phyloP scores from a whole-genome alignment of 768 basidiomycete species.

The Scleroderma citrinum region DNA sequence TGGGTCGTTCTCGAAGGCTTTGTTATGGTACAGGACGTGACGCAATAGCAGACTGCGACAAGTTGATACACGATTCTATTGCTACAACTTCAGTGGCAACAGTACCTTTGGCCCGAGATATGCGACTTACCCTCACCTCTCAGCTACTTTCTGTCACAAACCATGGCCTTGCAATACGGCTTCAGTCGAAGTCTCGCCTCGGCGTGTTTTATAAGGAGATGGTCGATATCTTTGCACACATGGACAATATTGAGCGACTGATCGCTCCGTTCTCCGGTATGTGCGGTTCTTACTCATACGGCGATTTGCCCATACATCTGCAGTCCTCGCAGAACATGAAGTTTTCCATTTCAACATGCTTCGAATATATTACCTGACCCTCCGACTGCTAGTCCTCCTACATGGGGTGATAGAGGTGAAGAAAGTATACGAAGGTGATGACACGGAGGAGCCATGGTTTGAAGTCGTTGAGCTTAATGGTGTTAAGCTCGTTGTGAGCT shows the following conservation, averaged over 20 bases:
- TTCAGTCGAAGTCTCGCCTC: constrained; percentile 22
- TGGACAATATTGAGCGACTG: constrained; percentile 34
- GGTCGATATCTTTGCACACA: constrained; percentile 24
- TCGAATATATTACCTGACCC: constrained; percentile 35
- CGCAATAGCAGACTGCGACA: constrained; percentile 32
- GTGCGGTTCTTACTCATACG: constrained; percentile 5
- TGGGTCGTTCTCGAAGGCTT: constrained; percentile 24
- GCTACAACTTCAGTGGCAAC: constrained; percentile 20
- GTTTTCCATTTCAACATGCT: constrained; percentile 38
- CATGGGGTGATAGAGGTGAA: constrained; percentile 29
- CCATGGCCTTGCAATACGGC: constrained; percentile 26
- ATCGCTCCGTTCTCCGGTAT: constrained; percentile 35
- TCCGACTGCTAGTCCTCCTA: constrained; percentile 33
- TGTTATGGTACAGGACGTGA: constrained; percentile 38
- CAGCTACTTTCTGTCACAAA: constrained; percentile 31
- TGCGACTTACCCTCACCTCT: constrained; percentile 32
- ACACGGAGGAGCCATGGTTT: constrained; percentile 25
- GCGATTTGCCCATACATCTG: constrained; percentile 2
- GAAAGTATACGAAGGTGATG: constrained; percentile 13
- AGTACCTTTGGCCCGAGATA: constrained; percentile 23
- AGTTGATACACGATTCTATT: constrained; percentile 25
- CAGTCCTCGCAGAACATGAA: constrained; percentile 40
- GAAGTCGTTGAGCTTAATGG: constrained; percentile 28
- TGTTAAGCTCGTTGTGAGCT: constrained; percentile 28
- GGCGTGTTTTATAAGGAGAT: constrained; percentile 31